A percentile compares a stretch with the other conserved stretches of the same genome.
These are phyloP conservation scores for Starmera caribaea DNA, from an alignment of 805 yeast species.

Conservation along the genomic window DNA sequence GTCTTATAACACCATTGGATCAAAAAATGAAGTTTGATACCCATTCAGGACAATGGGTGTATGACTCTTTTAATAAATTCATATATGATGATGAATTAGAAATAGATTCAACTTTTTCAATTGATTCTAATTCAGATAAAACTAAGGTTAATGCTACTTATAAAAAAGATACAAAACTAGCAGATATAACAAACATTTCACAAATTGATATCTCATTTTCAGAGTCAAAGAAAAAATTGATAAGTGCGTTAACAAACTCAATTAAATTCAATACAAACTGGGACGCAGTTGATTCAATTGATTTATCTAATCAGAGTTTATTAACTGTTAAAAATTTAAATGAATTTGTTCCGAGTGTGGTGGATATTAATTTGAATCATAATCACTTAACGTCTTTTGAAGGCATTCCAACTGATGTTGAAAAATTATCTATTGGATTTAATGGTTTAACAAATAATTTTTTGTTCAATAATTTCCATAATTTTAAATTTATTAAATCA, in stretches of 20 bases:
- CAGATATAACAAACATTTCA: slow-evolving; percentile 30
- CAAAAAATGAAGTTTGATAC: slow-evolving; percentile 15
- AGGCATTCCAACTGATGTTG: slow-evolving; percentile 11
- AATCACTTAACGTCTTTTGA: slow-evolving; percentile 15
- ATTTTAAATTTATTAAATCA: slow-evolving; percentile 18
- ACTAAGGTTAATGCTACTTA: slow-evolving; percentile 6
- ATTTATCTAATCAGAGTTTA: slow-evolving; percentile 24
- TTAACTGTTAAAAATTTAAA: slow-evolving; percentile 30
- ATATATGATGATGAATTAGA: background rate
- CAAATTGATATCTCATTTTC: slow-evolving; percentile 37
- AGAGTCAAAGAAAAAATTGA: slow-evolving; percentile 30
- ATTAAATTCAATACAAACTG: slow-evolving; percentile 27
- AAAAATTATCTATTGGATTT: slow-evolving; percentile 5
- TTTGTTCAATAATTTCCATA: slow-evolving; percentile 4
- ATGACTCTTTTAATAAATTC: background rate
- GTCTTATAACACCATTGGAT: slow-evolving; percentile 15
- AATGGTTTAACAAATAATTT: slow-evolving; percentile 15
- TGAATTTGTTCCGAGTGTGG: slow-evolving; percentile 29
- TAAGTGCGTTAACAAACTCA: slow-evolving; percentile 31
- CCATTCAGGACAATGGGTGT: slow-evolving; percentile 11
- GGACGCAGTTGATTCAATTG: slow-evolving; percentile 27
- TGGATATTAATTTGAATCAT: slow-evolving; percentile 4
- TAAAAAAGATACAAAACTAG: slow-evolving; percentile 6
- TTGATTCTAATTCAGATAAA: slow-evolving; percentile 1
- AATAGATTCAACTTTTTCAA: background rate